Evolutionary conservation across 1,284 basidiomycete species (phyloP).

Genomic region (Garcileccinum viscosum): DNA sequence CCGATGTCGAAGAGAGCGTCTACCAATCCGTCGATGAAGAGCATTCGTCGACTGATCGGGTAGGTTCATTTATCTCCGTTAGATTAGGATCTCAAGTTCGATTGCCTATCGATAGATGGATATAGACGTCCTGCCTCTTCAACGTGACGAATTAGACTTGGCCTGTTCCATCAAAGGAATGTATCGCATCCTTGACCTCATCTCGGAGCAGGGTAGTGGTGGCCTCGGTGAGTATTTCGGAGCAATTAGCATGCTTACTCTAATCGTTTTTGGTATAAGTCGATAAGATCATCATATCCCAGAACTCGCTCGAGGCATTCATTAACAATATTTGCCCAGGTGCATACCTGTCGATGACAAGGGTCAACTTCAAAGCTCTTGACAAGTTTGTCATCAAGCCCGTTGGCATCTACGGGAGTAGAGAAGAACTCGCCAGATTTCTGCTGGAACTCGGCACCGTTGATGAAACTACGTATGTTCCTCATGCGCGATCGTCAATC

Average conservation of each 20-base stretch:
- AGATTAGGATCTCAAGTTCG: not conserved
- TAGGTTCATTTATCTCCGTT: constrained; percentile 8
- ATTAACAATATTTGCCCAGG: constrained; percentile 52
- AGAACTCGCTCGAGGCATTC: constrained; percentile 49
- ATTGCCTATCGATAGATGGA: constrained; percentile 27
- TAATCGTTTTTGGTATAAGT: constrained; percentile 38
- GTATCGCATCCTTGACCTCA: constrained; percentile 59
- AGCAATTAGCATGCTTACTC: not conserved
- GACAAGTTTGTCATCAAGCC: constrained; percentile 52
- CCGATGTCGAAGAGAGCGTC: constrained; percentile 20
- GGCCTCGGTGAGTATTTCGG: constrained; percentile 49
- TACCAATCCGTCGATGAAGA: constrained; percentile 29
- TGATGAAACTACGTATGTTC: constrained; percentile 44
- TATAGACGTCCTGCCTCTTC: constrained; percentile 12
- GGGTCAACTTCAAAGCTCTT: constrained; percentile 57
- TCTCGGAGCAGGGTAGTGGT: constrained; percentile 55
- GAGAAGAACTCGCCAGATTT: constrained; percentile 53
- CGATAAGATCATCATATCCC: constrained; percentile 64
- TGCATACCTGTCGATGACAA: constrained; percentile 54
- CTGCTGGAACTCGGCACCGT: constrained; percentile 44
- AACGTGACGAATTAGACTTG: constrained; percentile 33
- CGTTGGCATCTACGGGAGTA: constrained; percentile 63
- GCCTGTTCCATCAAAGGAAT: constrained; percentile 44
- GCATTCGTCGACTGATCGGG: constrained; percentile 10
- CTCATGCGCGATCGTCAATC: not conserved